A percentile compares a stretch with the other conserved stretches of the same genome.
These are phyloP conservation scores for Pleoardoris graminearum DNA, from an alignment of 2,329 filamentous ascomycete species.

Conservation along the genomic window DNA sequence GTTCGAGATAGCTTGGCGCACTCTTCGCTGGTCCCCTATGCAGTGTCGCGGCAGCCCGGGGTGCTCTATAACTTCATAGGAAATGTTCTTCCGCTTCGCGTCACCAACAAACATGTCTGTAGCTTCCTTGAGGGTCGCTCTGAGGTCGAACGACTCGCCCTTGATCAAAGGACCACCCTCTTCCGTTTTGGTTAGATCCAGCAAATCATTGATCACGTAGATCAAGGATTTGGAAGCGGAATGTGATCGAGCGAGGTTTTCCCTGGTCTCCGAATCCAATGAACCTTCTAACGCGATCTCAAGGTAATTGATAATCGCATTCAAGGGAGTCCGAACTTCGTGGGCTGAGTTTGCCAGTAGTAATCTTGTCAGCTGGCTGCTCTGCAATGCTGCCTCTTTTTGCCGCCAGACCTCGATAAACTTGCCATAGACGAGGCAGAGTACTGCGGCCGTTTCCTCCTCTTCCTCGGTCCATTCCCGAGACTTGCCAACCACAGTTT, in stretches of 20 bases:
- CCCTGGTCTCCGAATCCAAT: slow-evolving; percentile 79
- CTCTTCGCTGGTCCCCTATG: slow-evolving; percentile 75
- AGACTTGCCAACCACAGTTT: slow-evolving; percentile 79
- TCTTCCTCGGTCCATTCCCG: slow-evolving; percentile 89
- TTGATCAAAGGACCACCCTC: slow-evolving; percentile 78
- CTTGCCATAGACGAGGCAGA: slow-evolving; percentile 84
- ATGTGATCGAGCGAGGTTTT: slow-evolving; percentile 82
- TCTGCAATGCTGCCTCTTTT: slow-evolving; percentile 82
- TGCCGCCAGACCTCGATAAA: slow-evolving; percentile 94
- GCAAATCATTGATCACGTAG: slow-evolving; percentile 89
- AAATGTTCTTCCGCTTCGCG: slow-evolving; percentile 73
- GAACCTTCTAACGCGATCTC: slow-evolving; percentile 85
- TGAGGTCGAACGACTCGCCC: slow-evolving; percentile 77
- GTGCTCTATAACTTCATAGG: slow-evolving; percentile 69
- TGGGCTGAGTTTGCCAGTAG: slow-evolving; percentile 87
- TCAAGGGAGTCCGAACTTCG: slow-evolving; percentile 86
- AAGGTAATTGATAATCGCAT: slow-evolving; percentile 92
- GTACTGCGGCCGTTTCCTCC: slow-evolving; percentile 82
- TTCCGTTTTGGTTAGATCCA: slow-evolving; percentile 87
- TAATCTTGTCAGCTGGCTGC: slow-evolving; percentile 75
- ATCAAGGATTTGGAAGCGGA: slow-evolving; percentile 91
- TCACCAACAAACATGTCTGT: slow-evolving; percentile 74
- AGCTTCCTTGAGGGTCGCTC: slow-evolving; percentile 72
- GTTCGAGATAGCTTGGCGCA: slow-evolving; percentile 84
- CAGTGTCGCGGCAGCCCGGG: slow-evolving; percentile 71